Conservation (phyloP, 75 land plant genomes). For the Chamaecyparis obtusa region DNA sequence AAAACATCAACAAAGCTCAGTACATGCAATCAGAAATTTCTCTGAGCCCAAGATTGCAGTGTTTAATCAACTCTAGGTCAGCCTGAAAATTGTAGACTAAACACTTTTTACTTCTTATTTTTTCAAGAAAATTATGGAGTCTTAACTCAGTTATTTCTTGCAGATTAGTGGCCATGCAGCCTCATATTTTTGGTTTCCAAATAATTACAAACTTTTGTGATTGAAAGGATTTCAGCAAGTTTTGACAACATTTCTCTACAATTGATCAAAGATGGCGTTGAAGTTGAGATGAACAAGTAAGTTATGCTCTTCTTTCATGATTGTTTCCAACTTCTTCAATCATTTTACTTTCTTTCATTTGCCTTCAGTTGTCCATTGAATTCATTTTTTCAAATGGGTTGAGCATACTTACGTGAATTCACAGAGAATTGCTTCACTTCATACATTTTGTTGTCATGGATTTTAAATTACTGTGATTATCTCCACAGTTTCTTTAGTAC, state of each 20-base stretch:
- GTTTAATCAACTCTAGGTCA: background rate
- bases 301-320: background rate
- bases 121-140: no score
- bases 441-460: no score
- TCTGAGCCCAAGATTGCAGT: background rate
- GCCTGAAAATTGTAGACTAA: background rate
- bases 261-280: background rate
- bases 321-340: background rate
- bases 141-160: background rate
- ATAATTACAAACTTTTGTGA: no score
- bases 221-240: no score
- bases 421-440: background rate
- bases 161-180: no score
- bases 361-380: background rate
- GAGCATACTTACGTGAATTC: background rate
- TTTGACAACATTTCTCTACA: background rate
- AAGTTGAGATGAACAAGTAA: background rate
- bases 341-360: background rate
- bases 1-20: background rate
- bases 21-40: background rate
- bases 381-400: background rate
- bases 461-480: no score
- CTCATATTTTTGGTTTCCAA: no score
- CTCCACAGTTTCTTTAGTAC: no score
- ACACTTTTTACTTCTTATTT: no score